A percentile compares a stretch with the other conserved stretches of the same genome.
These are phyloP conservation scores for Crithidia sp. DNA, from an alignment of 208 protist species.

Conservation along the genomic window DNA sequence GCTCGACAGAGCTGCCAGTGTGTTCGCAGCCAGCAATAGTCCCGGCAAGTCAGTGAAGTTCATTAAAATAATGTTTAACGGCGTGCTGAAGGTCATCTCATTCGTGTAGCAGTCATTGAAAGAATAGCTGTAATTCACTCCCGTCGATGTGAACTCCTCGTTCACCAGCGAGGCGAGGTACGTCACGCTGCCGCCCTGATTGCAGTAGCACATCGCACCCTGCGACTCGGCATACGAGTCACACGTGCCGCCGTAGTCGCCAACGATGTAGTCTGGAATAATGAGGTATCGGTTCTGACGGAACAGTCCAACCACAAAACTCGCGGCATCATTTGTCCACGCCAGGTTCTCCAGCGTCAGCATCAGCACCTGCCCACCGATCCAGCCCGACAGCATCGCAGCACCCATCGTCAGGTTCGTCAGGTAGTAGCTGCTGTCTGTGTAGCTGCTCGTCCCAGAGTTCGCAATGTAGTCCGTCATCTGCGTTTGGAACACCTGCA, in stretches of 20 bases:
- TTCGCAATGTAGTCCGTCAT: slow-evolving; percentile 46
- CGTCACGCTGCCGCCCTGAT: slow-evolving; percentile 15
- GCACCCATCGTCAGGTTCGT: slow-evolving; percentile 13
- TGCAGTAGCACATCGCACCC: slow-evolving; percentile 53
- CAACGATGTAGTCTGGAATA: slow-evolving; percentile 52
- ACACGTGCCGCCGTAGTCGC: slow-evolving; percentile 59
- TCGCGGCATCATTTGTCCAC: slow-evolving; percentile 10
- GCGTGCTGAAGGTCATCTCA: not conserved
- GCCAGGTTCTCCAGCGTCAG: slow-evolving; percentile 16
- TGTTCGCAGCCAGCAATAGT: not conserved
- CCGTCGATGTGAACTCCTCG: not conserved
- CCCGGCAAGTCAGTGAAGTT: not conserved
- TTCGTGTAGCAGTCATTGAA: slow-evolving; percentile 9
- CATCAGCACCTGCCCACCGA: slow-evolving; percentile 35
- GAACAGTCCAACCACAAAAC: slow-evolving; percentile 37
- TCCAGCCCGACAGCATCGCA: slow-evolving; percentile 55
- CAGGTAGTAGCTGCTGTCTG: slow-evolving; percentile 22
- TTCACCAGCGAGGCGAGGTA: not conserved
- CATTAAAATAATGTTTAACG: slow-evolving; percentile 15
- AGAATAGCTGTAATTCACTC: slow-evolving; percentile 3
- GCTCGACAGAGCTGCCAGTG: not conserved
- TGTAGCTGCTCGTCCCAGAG: slow-evolving; percentile 9
- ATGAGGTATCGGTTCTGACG: slow-evolving; percentile 59
- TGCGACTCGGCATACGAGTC: slow-evolving; percentile 1
- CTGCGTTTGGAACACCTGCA: slow-evolving; percentile 40